Evolutionary conservation across 371 early-diverging fungal genomes (phyloP), one percentile per base, ranked within the genome.

Genomic region (Rhizomucor miehei): DNA sequence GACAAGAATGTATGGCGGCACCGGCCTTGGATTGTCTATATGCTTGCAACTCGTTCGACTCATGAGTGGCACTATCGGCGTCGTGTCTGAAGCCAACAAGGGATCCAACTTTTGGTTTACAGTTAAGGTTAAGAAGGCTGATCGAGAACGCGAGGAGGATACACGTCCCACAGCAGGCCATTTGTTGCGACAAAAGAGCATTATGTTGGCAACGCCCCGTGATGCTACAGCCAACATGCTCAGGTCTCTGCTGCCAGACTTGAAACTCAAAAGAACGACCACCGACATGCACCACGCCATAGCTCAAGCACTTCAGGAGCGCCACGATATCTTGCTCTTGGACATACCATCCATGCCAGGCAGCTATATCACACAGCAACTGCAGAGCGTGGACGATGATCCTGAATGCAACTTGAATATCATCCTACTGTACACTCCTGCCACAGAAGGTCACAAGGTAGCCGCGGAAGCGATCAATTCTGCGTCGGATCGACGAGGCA

Each of bases 81-180:
- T 84, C 2, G 71, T 75, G 2, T 82, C 83, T 0, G 61, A 71
- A 34, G 73, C 74, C 29, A 73, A 66, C 35, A 52, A 69, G 23
- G 86, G 86, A 1, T 77, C 84, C 19, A 80, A 81, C 13, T 86
- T 86, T 47, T 81, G 80, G 61, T 84, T 84, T 44, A 65, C 78
- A 0, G 70, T 76, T 14, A 63, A 62, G 1, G 58, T 76, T 0
- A 65, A 66, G 11, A 69, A 53, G 12, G 71, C 60, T 10, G 65
- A 65, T 40, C 50, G 53, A 29, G 48, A 52, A 47, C 48, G 56
- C 54, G 23, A 24, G 19, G 34, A 56, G 48, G 19, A 64, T 50
- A 39, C 55, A 47, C 46, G 52, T 10, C 37, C 53, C 38, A 44
- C 39, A n/a, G 57, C 55, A n/a, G 51, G 50, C 25, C 61, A 13